Conservation (phyloP, 164 flowering plant species). For the Piper longum region DNA sequence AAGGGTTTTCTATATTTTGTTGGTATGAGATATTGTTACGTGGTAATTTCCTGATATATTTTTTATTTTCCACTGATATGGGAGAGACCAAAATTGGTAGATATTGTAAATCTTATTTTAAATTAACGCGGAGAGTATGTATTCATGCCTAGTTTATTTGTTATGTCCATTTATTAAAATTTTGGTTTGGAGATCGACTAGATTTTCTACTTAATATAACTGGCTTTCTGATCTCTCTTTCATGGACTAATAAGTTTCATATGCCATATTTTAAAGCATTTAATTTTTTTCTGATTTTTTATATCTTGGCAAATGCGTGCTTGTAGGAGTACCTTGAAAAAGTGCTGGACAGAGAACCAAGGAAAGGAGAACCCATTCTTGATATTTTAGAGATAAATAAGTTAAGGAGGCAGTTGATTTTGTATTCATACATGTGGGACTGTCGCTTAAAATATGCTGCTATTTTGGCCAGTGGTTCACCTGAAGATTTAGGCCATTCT, state of each 20-base stretch:
- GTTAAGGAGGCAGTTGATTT: constrained; percentile 61
- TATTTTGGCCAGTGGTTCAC: constrained; percentile 17
- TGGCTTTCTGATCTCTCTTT: background rate
- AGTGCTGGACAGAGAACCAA: constrained; percentile 32
- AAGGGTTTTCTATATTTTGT: no score
- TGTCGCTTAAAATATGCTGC: constrained; percentile 55
- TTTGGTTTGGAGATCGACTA: no score
- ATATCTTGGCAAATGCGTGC: constrained; percentile 1
- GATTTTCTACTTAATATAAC: no score
- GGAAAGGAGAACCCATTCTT: constrained; percentile 43
- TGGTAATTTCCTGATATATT: no score
- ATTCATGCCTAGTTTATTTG: no score
- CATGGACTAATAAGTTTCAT: background rate
- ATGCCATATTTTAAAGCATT: no score
- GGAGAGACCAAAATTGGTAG: no score
- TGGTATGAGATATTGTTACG: no score
- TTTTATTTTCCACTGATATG: no score
- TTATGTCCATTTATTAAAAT: no score
- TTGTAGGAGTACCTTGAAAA: constrained; percentile 52
- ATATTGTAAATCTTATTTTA: no score
- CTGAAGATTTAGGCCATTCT: constrained; percentile 12
- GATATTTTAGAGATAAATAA: constrained; percentile 85
- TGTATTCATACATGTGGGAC: constrained; percentile 86
- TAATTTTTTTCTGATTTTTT: background rate
- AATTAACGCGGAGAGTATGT: no score